Evolutionary conservation across 2,329 filamentous ascomycete genomes (phyloP), one percentile per base, ranked within the genome.

Genomic region (Corynespora cassiicola): DNA sequence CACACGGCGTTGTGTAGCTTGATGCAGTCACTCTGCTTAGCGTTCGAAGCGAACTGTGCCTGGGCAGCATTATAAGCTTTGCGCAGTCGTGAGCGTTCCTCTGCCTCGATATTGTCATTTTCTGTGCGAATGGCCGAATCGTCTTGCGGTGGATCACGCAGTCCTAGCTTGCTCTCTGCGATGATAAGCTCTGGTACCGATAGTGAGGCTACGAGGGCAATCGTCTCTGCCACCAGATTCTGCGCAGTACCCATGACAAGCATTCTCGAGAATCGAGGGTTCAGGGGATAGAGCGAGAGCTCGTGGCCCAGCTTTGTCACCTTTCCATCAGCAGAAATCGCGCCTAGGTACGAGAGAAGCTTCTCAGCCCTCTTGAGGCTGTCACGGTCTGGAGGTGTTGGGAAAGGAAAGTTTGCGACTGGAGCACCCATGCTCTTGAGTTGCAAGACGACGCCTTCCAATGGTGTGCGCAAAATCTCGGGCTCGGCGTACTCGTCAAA

Each of bases 401-500:
- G 94, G 65, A 97, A 99, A 1, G 95, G 94, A 65, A 99, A 99
- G 68, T 94, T 95, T 63, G 89, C 80, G 6, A 99, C 87, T 44
- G 92, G 87, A 20, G 96, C 81, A 37, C 90, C 88, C 88, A 99
- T 96, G 33, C 87, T 84, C 74, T 97, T 99, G 56, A 99, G 82
- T 66, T 96, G 91, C 23, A 99, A 75, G 2, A 97, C 91, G 3
- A 97, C 70, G 20, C 70, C 89, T 68, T 99, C 94, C 18, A 97
- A 89, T 1, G 94, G 92, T 70, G 94, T 95, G 16, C 91, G 82
- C 31, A 95, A 71, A 24, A 99, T 85, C 68, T 99, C 94, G 0
- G 94, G 92, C 16, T 91, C 85, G 0, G 88, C 84, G 57, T 95
- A 95, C 49, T 92, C 82, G 16, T 84, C 76, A 52, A 99, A 96